Percentiles rank a stretch among this genome's conserved stretches.
phyloP scores from a whole-genome alignment of 768 basidiomycete genomes.

The Leccinum aurantiacum region DNA sequence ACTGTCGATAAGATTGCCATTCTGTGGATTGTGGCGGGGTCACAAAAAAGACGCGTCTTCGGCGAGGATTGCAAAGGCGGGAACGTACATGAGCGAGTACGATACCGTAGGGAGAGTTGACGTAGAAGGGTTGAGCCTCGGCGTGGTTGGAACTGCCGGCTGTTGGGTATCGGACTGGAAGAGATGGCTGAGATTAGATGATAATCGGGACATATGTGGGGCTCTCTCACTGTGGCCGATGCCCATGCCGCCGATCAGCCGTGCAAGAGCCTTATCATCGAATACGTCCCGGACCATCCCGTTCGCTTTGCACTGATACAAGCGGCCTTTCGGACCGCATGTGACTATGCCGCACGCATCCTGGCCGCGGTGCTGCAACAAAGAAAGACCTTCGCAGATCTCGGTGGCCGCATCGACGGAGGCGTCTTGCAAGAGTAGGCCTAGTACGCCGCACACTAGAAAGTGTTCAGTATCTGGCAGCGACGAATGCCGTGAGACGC shows the following conservation, averaged over 20 bases:
- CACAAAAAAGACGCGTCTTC: background rate
- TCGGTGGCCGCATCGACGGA: conserved; percentile 75
- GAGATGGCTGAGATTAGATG: conserved; percentile 13
- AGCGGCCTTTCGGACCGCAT: conserved; percentile 90
- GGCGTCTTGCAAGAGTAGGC: conserved; percentile 80
- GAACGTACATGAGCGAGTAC: conserved; percentile 90
- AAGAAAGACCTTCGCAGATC: conserved; percentile 91
- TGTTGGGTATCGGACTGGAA: conserved; percentile 91
- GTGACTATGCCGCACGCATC: conserved; percentile 98
- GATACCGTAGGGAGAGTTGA: conserved; percentile 99
- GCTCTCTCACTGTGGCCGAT: conserved; percentile 83
- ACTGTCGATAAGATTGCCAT: conserved; percentile 98
- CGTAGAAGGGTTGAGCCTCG: conserved; percentile 99
- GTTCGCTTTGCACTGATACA: conserved; percentile 98
- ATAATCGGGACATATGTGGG: background rate
- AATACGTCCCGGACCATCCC: conserved; percentile 99
- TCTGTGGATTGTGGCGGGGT: conserved; percentile 49
- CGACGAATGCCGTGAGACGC: conserved; percentile 16
- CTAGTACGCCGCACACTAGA: conserved; percentile 90
- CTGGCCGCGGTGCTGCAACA: conserved; percentile 96
- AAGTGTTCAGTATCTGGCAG: conserved; percentile 8
- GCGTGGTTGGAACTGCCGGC: conserved; percentile 96
- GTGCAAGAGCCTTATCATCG: conserved; percentile 72
- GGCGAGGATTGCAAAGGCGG: background rate
- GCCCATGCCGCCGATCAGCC: conserved; percentile 92